Percentiles rank a stretch among this genome's conserved stretches.
Evolutionary conservation across 371 early-diverging fungal genomes (phyloP).

Genomic region (Enteropsectra breve): DNA sequence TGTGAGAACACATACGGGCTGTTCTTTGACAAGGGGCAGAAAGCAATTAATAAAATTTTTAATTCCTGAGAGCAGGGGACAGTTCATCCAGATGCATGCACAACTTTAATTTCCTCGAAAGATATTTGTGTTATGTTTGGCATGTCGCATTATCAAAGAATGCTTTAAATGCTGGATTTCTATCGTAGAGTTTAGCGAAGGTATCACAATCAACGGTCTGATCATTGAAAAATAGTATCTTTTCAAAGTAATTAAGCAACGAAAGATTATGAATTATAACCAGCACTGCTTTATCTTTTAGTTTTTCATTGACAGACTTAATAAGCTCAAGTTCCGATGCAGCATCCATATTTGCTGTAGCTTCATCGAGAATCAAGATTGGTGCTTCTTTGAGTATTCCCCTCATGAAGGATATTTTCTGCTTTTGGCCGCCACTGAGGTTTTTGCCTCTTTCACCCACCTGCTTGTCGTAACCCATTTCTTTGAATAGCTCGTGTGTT

Average conservation of each 20-base stretch:
- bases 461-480: conserved; percentile 64
- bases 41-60: too few relatives aligned
- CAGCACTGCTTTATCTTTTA: conserved; percentile 68
- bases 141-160: too few relatives aligned
- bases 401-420: conserved; percentile 67
- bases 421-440: conserved; percentile 63
- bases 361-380: conserved; percentile 62
- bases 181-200: too few relatives aligned
- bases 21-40: too few relatives aligned
- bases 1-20: too few relatives aligned
- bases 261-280: conserved; percentile 79
- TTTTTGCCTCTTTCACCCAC: conserved; percentile 59
- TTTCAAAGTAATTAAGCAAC: conserved; percentile 65
- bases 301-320: conserved; percentile 67
- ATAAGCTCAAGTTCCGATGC: conserved; percentile 77
- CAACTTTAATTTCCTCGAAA: too few relatives aligned
- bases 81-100: too few relatives aligned
- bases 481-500: conserved; percentile 60
- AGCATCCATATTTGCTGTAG: conserved; percentile 62
- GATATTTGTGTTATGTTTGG: too few relatives aligned
- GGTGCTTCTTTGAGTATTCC: conserved; percentile 62
- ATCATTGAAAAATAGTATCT: conserved; percentile 58
- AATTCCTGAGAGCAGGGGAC: too few relatives aligned
- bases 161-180: too few relatives aligned
- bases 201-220: conserved; percentile 48